phyloP scores from a whole-genome alignment of 1,284 basidiomycete species.

The Farysia itapuensis region DNA sequence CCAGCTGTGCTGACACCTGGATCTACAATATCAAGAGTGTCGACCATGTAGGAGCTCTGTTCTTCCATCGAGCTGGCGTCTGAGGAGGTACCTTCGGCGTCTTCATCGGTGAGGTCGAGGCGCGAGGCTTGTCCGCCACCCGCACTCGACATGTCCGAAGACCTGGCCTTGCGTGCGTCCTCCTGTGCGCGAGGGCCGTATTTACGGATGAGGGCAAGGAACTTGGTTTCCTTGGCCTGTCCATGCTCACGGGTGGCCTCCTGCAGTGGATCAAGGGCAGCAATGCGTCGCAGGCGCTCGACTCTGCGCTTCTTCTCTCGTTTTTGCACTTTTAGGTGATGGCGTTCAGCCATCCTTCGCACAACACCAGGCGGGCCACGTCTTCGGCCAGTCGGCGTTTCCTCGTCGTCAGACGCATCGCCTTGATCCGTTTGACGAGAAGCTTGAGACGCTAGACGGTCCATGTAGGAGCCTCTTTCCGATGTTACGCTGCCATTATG shows the following conservation, averaged over 20 bases:
- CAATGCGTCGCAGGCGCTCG: slow-evolving; percentile 18
- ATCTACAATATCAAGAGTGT: slow-evolving; percentile 70
- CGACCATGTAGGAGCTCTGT: slow-evolving; percentile 27
- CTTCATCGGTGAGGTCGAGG: background rate
- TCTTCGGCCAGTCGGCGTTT: background rate
- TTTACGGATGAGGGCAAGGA: slow-evolving; percentile 28
- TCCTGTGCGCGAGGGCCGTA: slow-evolving; percentile 17
- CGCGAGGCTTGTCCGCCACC: background rate
- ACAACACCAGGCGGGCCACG: slow-evolving; percentile 12
- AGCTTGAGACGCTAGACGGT: slow-evolving; percentile 13
- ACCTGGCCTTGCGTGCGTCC: background rate
- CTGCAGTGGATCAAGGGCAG: slow-evolving; percentile 27
- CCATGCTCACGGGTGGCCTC: slow-evolving; percentile 13
- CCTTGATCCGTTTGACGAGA: slow-evolving; percentile 5
- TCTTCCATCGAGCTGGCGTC: slow-evolving; percentile 9
- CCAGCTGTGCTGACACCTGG: slow-evolving; percentile 72
- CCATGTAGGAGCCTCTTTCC: slow-evolving; percentile 20
- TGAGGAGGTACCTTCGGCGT: background rate
- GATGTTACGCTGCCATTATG: slow-evolving; percentile 11
- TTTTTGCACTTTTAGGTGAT: slow-evolving; percentile 17
- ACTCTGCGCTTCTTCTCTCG: slow-evolving; percentile 10
- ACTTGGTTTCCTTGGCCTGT: slow-evolving; percentile 26
- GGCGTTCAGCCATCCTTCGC: slow-evolving; percentile 9
- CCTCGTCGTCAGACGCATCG: slow-evolving; percentile 1
- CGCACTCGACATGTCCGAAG: background rate